Conservation (phyloP, 2,329 filamentous ascomycete genomes). For the Fusarium praegraminearum region DNA sequence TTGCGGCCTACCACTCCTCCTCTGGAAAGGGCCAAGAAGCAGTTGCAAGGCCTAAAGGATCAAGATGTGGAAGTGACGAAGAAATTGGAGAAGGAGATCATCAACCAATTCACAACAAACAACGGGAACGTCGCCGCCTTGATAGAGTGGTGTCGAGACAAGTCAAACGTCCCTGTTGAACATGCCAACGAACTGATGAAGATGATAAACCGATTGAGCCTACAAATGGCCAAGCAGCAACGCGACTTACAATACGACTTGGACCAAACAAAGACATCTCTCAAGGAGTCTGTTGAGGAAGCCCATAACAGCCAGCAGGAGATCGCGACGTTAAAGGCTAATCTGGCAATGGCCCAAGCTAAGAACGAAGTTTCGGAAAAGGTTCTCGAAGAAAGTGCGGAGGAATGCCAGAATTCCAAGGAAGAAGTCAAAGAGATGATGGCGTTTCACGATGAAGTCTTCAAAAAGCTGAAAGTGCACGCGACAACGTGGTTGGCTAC, state of each 20-base stretch:
- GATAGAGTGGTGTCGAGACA: conserved; percentile 19
- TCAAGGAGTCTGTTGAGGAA: not conserved
- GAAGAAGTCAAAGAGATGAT: not conserved
- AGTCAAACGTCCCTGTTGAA: conserved; percentile 15
- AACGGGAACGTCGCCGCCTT: conserved; percentile 26
- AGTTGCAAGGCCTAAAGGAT: conserved; percentile 13
- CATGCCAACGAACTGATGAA: conserved; percentile 25
- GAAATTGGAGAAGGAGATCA: conserved; percentile 21
- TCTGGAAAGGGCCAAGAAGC: conserved; percentile 18
- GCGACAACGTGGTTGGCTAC: not conserved
- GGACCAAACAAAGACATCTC: not conserved
- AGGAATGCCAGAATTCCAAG: not conserved
- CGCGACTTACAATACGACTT: not conserved
- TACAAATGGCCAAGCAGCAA: conserved; percentile 21
- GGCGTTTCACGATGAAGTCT: conserved; percentile 4
- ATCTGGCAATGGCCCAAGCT: not conserved
- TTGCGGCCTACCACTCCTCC: conserved; percentile 34
- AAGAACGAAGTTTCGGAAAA: not conserved
- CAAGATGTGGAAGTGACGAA: conserved; percentile 5
- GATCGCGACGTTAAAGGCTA: not conserved
- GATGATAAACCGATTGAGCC: conserved; percentile 24
- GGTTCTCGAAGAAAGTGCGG: not conserved
- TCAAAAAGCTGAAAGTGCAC: not conserved
- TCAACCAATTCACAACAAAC: conserved; percentile 9
- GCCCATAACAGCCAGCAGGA: not conserved